These are phyloP conservation scores for Dendrothele bispora DNA, from an alignment of 768 basidiomycete species.

Conservation along the genomic window DNA sequence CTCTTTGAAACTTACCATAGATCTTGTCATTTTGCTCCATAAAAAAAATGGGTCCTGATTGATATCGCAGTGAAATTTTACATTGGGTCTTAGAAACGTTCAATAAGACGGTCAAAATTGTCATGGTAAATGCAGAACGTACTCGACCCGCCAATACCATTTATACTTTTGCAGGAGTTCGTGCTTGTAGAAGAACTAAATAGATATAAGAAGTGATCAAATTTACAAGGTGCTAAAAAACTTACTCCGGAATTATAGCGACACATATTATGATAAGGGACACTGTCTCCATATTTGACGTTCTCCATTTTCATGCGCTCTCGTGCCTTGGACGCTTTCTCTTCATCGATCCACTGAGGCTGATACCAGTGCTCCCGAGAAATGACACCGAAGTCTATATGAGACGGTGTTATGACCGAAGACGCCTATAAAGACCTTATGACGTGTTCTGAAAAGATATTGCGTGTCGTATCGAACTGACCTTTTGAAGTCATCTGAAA, in stretches of 20 bases:
- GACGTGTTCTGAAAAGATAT: not conserved
- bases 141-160: constrained; percentile 84
- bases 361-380: constrained; percentile 71
- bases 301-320: constrained; percentile 57
- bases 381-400: constrained; percentile 57
- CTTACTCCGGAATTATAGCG: constrained; percentile 65
- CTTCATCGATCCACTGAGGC: constrained; percentile 74
- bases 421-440: constrained; percentile 22
- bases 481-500: constrained; percentile 74
- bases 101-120: constrained; percentile 20
- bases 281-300: constrained; percentile 40
- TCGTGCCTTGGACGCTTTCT: constrained; percentile 53
- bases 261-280: constrained; percentile 67
- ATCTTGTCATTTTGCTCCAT: constrained; percentile 71
- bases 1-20: constrained; percentile 44
- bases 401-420: constrained; percentile 24
- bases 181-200: constrained; percentile 71
- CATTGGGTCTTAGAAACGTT: constrained; percentile 50
- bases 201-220: constrained; percentile 3
- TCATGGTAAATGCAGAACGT: constrained; percentile 27
- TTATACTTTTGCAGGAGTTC: constrained; percentile 62
- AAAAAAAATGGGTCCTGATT: constrained; percentile 63
- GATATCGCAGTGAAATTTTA: constrained; percentile 76
- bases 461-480: constrained; percentile 25
- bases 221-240: constrained; percentile 3